A percentile compares a stretch with the other conserved stretches of the same genome.
Evolutionary conservation across 441 rosid species (phyloP).

Genomic region (Biscutella auriculata): DNA sequence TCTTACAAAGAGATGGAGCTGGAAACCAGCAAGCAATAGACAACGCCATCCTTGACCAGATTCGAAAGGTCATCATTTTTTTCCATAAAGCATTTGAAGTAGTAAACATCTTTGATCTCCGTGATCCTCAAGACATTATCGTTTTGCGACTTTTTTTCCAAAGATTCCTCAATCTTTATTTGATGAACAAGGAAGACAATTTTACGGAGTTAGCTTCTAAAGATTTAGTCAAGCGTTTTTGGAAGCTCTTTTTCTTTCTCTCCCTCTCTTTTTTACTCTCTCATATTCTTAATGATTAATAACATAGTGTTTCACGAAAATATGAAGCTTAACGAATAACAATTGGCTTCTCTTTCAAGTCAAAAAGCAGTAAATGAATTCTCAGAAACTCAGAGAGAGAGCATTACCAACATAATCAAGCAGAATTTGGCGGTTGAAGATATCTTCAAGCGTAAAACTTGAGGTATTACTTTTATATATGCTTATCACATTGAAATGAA

Average conservation of each 20-base stretch:
- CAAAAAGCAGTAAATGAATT: conserved; percentile 74
- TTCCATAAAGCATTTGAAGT: neutral
- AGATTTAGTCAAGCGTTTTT: conserved; percentile 50
- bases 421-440: conserved; percentile 89
- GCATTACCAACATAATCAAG: conserved; percentile 54
- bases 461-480: conserved; percentile 39
- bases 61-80: conserved; percentile 47
- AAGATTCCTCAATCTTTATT: conserved; percentile 80
- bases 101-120: neutral
- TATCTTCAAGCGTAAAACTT: conserved; percentile 74
- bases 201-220: conserved; percentile 80
- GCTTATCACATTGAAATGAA: neutral
- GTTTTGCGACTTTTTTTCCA: conserved; percentile 12
- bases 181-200: conserved; percentile 92
- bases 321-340: conserved; percentile 67
- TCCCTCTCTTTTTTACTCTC: neutral
- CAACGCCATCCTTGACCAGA: conserved; percentile 80
- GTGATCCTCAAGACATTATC: neutral
- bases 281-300: neutral
- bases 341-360: conserved; percentile 69
- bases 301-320: conserved; percentile 39
- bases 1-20: conserved; percentile 64
- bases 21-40: conserved; percentile 82
- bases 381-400: conserved; percentile 61
- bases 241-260: neutral